These are phyloP conservation scores for Cicer cuneatum DNA, from an alignment of 306 rosid species.

Conservation along the genomic window DNA sequence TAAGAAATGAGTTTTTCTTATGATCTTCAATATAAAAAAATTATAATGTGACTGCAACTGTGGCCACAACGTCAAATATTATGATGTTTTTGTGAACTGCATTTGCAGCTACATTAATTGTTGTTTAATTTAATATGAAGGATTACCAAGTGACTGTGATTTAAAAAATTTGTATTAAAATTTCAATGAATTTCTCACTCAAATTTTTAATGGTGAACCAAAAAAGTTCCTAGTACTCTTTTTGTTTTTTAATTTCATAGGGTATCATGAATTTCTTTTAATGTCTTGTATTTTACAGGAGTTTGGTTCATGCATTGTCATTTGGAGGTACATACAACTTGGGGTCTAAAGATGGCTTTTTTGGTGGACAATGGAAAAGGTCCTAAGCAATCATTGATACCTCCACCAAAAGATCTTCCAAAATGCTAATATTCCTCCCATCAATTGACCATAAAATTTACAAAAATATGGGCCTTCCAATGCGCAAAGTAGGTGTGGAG, in stretches of 20 bases:
- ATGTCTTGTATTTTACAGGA: constrained; percentile 53
- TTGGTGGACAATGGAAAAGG: constrained; percentile 93
- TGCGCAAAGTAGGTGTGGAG: constrained; percentile 41
- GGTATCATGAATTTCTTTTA: not conserved
- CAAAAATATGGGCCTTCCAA: constrained; percentile 35
- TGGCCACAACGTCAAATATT: too few relatives aligned
- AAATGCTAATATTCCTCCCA: constrained; percentile 57
- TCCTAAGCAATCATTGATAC: constrained; percentile 65
- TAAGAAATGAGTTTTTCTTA: not conserved
- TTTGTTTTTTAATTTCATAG: not conserved
- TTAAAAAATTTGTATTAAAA: not conserved
- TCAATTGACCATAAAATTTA: constrained; percentile 12
- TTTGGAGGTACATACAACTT: constrained; percentile 89
- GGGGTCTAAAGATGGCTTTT: constrained; percentile 99
- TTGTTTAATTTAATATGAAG: too few relatives aligned
- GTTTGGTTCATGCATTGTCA: constrained; percentile 98
- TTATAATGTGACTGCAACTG: too few relatives aligned
- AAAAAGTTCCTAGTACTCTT: not conserved
- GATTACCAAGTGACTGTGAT: too few relatives aligned
- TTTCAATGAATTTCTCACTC: not conserved
- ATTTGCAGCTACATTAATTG: too few relatives aligned
- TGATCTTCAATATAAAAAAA: too few relatives aligned
- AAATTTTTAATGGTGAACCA: not conserved
- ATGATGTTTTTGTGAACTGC: too few relatives aligned
- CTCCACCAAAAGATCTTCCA: constrained; percentile 94